A percentile compares a stretch with the other conserved stretches of the same genome.
Conservation (phyloP, 2,329 filamentous ascomycete species). For the Metarhizium guizhouense region DNA sequence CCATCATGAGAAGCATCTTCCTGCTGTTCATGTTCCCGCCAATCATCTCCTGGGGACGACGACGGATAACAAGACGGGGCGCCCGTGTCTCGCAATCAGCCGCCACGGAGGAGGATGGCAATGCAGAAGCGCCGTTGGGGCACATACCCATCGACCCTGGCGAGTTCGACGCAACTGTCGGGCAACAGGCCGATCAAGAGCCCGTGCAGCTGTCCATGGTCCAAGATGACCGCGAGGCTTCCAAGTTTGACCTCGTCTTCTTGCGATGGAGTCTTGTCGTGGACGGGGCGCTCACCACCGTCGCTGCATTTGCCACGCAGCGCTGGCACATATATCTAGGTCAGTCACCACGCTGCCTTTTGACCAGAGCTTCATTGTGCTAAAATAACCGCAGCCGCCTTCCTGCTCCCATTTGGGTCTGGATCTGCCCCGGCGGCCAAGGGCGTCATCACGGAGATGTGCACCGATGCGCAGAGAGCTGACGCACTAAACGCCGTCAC, state of each 20-base stretch:
- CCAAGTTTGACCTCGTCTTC: slow-evolving; percentile 59
- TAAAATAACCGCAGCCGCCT: slow-evolving; percentile 35
- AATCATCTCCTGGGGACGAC: slow-evolving; percentile 38
- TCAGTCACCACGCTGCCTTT: slow-evolving; percentile 14
- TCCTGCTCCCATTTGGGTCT: slow-evolving; percentile 57
- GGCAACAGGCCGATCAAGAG: slow-evolving; percentile 34
- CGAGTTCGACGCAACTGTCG: slow-evolving; percentile 31
- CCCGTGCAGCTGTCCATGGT: slow-evolving; percentile 24
- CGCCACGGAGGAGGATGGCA: slow-evolving; percentile 5
- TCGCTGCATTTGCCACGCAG: slow-evolving; percentile 51
- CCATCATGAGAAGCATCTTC: slow-evolving; percentile 45
- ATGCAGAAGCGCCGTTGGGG: slow-evolving; percentile 1
- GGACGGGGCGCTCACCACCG: slow-evolving; percentile 55
- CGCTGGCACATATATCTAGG: slow-evolving; percentile 61
- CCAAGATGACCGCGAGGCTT: slow-evolving; percentile 34
- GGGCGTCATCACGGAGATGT: slow-evolving; percentile 66
- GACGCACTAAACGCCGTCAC: slow-evolving; percentile 63
- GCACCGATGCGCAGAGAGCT: slow-evolving; percentile 47
- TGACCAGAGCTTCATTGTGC: background rate
- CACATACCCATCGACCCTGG: slow-evolving; percentile 27
- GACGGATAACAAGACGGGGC: slow-evolving; percentile 4
- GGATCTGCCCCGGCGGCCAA: slow-evolving; percentile 63
- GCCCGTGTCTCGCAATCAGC: background rate
- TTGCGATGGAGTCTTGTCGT: slow-evolving; percentile 55
- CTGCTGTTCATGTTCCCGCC: slow-evolving; percentile 44